Evolutionary conservation across 805 yeast species (phyloP).

Genomic region (Candida pseudoglaebosa): DNA sequence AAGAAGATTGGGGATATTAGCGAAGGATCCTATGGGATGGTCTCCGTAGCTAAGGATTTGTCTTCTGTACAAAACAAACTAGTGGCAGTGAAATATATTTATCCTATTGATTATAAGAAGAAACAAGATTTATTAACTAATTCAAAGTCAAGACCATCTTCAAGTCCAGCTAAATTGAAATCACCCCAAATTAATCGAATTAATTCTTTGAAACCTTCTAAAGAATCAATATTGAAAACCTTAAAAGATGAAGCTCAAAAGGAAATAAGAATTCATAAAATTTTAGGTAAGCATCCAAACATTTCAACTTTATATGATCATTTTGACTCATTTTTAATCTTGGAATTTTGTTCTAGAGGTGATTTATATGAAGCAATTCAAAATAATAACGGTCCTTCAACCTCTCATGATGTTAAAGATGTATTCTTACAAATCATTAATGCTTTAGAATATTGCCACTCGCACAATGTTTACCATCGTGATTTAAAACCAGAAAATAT

Average conservation of each 20-base stretch:
- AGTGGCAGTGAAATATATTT: conserved; percentile 85
- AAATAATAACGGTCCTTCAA: conserved; percentile 56
- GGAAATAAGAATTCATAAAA: conserved; percentile 63
- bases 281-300: conserved; percentile 51
- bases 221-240: conserved; percentile 24
- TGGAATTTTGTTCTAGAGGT: conserved; percentile 86
- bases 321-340: conserved; percentile 49
- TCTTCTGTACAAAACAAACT: conserved; percentile 40
- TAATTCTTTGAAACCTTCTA: conserved; percentile 7
- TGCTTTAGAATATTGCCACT: conserved; percentile 51
- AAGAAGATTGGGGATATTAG: conserved; percentile 69
- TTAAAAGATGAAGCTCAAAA: conserved; percentile 56
- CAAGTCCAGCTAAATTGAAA: conserved; percentile 34
- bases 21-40: conserved; percentile 92
- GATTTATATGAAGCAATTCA: conserved; percentile 81
- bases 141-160: conserved; percentile 21
- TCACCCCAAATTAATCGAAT: conserved; percentile 8
- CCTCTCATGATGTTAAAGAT: conserved; percentile 52
- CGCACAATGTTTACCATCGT: conserved; percentile 47
- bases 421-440: conserved; percentile 47
- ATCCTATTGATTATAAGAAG: conserved; percentile 46
- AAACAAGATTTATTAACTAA: conserved; percentile 14
- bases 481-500: conserved; percentile 59
- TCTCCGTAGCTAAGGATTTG: conserved; percentile 83
- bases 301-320: conserved; percentile 44